Conservation (phyloP, 192 early-diverging fungal genomes). For the Chytriomyces confervae region DNA sequence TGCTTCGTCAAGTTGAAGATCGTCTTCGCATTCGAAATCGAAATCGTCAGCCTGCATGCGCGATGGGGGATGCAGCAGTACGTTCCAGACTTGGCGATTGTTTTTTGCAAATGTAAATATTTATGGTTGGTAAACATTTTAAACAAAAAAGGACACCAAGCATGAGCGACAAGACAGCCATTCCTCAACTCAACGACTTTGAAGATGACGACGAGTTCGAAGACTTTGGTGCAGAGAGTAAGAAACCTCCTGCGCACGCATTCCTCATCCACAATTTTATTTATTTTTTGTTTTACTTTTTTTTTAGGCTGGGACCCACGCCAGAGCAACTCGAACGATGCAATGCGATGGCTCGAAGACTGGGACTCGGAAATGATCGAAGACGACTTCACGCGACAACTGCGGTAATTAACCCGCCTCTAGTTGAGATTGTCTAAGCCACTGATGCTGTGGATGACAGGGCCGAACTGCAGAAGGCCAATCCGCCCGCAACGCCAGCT, state of each 20-base stretch:
- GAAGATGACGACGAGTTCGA: slow-evolving; percentile 4
- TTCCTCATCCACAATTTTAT: not conserved
- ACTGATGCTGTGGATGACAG: not conserved
- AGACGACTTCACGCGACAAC: not conserved
- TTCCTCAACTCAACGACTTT: not conserved
- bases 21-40: slow-evolving; percentile 3
- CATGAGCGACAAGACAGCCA: not conserved
- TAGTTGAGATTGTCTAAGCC: not conserved
- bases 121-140: too few relatives aligned
- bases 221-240: not conserved
- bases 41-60: not conserved
- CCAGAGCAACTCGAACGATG: not conserved
- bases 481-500: not conserved
- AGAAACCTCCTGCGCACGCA: not conserved
- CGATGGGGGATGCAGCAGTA: too few relatives aligned
- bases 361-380: slow-evolving; percentile 4
- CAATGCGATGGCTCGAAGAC: not conserved
- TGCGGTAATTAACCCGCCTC: not conserved
- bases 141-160: not conserved
- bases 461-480: not conserved
- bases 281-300: too few relatives aligned
- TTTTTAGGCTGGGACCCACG: not conserved
- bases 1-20: not conserved
- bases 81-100: too few relatives aligned
- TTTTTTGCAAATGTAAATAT: too few relatives aligned